A percentile compares a stretch with the other conserved stretches of the same genome.
These are phyloP conservation scores for Rutstroemia sp. DNA, from an alignment of 2,329 filamentous ascomycete genomes.

Conservation along the genomic window DNA sequence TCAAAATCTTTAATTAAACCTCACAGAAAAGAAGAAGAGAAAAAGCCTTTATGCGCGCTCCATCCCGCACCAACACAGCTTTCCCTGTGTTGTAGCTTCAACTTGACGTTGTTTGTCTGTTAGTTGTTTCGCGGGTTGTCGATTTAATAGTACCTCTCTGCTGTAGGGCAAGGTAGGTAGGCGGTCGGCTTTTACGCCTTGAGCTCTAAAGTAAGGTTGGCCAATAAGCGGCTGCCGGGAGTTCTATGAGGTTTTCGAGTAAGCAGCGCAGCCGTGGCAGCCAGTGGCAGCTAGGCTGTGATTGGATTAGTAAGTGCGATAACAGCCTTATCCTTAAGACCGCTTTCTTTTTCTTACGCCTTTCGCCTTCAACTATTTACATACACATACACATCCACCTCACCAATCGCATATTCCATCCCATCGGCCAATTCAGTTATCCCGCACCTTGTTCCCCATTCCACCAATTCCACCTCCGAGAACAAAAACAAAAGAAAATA, in stretches of 20 bases:
- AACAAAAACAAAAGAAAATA: no score
- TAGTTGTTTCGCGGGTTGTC: not conserved
- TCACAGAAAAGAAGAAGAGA: no score
- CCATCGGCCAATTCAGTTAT: no score
- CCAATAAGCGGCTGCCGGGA: no score
- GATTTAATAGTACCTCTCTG: not conserved
- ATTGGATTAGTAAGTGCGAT: not conserved
- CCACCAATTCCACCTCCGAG: not conserved
- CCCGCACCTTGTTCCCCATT: no score
- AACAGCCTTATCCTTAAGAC: not conserved
- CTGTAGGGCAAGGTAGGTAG: not conserved
- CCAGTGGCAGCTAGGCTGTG: no score
- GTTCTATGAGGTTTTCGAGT: no score
- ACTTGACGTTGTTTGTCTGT: not conserved
- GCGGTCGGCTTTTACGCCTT: not conserved
- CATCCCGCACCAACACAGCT: constrained; percentile 22
- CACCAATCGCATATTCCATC: no score
- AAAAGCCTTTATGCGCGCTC: constrained; percentile 10
- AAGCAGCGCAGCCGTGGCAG: no score
- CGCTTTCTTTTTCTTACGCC: not conserved
- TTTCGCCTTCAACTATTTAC: not conserved
- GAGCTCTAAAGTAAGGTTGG: not conserved
- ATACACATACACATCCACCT: not conserved
- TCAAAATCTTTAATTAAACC: no score
- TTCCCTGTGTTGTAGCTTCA: not conserved